phyloP scores from a whole-genome alignment of 2,329 filamentous ascomycete species.

The Pseudocercospora fuligena region DNA sequence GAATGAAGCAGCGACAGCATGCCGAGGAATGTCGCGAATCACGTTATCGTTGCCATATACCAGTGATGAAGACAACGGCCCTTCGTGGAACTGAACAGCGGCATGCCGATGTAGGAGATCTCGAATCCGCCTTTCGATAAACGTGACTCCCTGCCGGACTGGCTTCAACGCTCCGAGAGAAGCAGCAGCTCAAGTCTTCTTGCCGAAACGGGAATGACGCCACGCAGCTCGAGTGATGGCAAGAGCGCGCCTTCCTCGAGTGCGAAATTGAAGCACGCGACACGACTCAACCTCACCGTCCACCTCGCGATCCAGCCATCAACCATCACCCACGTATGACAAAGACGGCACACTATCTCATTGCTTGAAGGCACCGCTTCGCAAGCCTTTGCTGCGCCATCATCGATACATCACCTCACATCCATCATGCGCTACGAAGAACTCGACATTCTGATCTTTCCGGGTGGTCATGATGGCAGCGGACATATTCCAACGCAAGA shows the following conservation, averaged over 20 bases:
- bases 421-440: slow-evolving; percentile 76
- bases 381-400: slow-evolving; percentile 9
- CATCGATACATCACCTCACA: slow-evolving; percentile 11
- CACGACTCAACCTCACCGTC: background rate
- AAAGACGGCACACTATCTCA: background rate
- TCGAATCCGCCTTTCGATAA: background rate
- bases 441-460: slow-evolving; percentile 86
- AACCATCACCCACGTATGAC: slow-evolving; percentile 5
- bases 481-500: slow-evolving; percentile 76
- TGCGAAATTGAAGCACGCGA: background rate
- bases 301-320: background rate
- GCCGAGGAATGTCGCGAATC: background rate
- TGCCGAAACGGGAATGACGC: background rate
- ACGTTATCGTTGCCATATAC: no score
- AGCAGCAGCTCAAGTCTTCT: background rate
- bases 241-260: slow-evolving; percentile 7
- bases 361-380: slow-evolving; percentile 7
- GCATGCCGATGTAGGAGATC: background rate
- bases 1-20: background rate
- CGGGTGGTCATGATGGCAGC: slow-evolving; percentile 48
- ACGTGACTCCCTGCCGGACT: background rate
- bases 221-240: slow-evolving; percentile 7
- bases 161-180: background rate
- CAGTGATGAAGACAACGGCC: background rate
- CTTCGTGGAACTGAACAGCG: background rate